Percentiles rank a stretch among this genome's conserved stretches.
Conservation (phyloP, 2,329 filamentous ascomycete genomes). For the Penicillium sp. region DNA sequence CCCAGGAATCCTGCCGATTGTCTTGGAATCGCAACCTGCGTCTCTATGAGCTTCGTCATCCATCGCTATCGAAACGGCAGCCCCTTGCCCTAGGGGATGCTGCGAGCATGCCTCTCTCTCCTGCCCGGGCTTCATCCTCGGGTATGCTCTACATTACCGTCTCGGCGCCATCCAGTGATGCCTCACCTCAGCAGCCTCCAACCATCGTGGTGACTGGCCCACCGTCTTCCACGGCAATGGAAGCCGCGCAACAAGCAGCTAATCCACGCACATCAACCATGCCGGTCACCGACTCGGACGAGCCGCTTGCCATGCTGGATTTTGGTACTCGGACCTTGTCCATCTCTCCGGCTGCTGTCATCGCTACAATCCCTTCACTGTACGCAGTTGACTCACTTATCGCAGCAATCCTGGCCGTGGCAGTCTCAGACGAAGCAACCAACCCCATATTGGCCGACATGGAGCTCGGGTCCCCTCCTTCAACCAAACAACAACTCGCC, state of each 20-base stretch:
- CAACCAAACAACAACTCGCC: constrained; percentile 8
- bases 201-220: constrained; percentile 39
- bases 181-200: constrained; percentile 25
- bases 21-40: constrained; percentile 39
- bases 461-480: constrained; percentile 21
- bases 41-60: constrained; percentile 45
- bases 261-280: constrained; percentile 37
- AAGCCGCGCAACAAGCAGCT: constrained; percentile 30
- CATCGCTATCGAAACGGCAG: constrained; percentile 33
- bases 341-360: constrained; percentile 39
- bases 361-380: constrained; percentile 40
- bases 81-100: constrained; percentile 32
- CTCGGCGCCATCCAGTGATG: constrained; percentile 29
- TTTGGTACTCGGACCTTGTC: constrained; percentile 39
- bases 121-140: constrained; percentile 26
- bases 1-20: constrained; percentile 44
- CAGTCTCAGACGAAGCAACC: constrained; percentile 40
- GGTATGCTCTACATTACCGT: constrained; percentile 41
- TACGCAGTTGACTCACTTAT: constrained; percentile 47
- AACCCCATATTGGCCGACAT: constrained; percentile 38
- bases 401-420: constrained; percentile 42
- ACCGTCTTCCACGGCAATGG: constrained; percentile 31
- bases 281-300: constrained; percentile 36
- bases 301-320: constrained; percentile 41
- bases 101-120: constrained; percentile 31